phyloP scores from a whole-genome alignment of 768 basidiomycete genomes.

The Amanita jacksonii region DNA sequence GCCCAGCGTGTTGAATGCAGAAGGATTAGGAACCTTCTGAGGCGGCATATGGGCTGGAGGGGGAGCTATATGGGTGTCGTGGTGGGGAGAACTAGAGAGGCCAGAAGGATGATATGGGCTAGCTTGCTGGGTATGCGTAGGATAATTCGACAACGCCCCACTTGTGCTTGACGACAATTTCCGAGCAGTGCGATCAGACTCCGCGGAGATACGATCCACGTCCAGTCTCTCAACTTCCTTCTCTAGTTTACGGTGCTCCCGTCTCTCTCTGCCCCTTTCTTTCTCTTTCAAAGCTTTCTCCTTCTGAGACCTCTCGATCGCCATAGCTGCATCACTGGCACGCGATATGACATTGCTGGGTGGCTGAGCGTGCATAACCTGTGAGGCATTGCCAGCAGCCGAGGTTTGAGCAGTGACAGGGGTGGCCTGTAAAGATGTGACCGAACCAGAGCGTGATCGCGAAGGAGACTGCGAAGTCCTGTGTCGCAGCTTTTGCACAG shows the following conservation, averaged over 20 bases:
- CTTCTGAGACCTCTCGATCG: conserved; percentile 32
- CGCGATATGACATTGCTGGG: conserved; percentile 25
- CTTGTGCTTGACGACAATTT: background rate
- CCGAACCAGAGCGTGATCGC: conserved; percentile 17
- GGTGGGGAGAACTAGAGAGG: background rate
- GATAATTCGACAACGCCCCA: background rate
- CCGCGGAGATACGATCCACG: conserved; percentile 6
- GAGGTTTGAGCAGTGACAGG: conserved; percentile 11
- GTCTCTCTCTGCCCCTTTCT: conserved; percentile 10
- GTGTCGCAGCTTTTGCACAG: background rate
- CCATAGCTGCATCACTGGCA: conserved; percentile 46
- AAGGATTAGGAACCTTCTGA: conserved; percentile 2
- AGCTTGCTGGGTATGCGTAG: background rate
- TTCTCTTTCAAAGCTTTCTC: conserved; percentile 19
- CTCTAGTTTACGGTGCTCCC: conserved; percentile 21
- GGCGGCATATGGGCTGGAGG: background rate
- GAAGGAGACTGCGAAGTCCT: conserved; percentile 4
- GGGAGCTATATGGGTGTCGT: background rate
- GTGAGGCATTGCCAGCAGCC: conserved; percentile 8
- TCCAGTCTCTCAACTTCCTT: conserved; percentile 16
- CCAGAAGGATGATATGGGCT: background rate
- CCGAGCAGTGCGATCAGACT: conserved; percentile 2
- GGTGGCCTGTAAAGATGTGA: conserved; percentile 13
- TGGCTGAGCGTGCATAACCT: conserved; percentile 9
- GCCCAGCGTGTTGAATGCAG: background rate